Evolutionary conservation across 257 asterid genomes (phyloP), one percentile per base, ranked within the genome.

Genomic region (Solanum medicagineum): DNA sequence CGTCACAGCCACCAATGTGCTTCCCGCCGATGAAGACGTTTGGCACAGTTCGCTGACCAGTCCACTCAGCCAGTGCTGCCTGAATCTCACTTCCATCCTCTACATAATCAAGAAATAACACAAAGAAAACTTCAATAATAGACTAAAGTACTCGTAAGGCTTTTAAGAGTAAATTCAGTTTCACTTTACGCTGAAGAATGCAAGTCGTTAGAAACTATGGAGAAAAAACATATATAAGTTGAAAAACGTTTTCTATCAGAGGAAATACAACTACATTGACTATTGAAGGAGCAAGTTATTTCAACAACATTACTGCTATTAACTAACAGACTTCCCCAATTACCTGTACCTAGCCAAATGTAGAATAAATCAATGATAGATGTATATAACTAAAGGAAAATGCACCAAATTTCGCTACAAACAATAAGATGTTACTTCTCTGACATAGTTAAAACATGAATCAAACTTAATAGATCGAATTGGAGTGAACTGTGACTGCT

Each of bases 1-100:
- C 90, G 84, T 96, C 98, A 74, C 98, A 96, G 42, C 99, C 98
- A 84, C 99, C 99, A 81, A 96, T 93, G 90, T 93, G 99, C 87
- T 92, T 92, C 80, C 98, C 98, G 44, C 94, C 93, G 6, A 96
- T 92, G 84, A 96, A 96, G 85, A 96, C 98, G 45, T 91, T 94
- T 0, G 99, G 98, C 89, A 94, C 97, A 14, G 98, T 93, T 83
- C 93, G 90, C 89, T 95, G 99, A 79, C 95, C 97, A 56, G 94
- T 91, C 93, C 89, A 91, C 87, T 93, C 88, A 36, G 86, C 88
- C 86, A 95, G 90, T 83, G 98, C 98, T 53, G 94, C 83, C 86
- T 96, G 99, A 60, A 96, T 80, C 87, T 93, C 95, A 42, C 87
- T 56, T 73, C 98, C 99, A 92, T 96, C 98, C 87, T 91, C 98